Evolutionary conservation across 140 eudicot species (phyloP).

Genomic region (Bidens hawaiensis): DNA sequence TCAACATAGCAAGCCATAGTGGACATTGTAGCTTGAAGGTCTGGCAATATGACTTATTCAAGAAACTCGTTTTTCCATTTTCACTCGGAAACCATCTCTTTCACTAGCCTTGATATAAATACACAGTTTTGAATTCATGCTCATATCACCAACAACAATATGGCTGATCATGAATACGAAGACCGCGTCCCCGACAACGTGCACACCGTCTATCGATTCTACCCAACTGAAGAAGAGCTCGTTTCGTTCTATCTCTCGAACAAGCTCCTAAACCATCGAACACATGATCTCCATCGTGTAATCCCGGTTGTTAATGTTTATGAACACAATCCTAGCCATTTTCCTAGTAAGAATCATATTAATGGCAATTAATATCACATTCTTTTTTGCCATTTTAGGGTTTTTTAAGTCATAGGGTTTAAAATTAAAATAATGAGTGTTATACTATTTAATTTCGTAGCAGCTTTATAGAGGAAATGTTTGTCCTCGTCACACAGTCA

Average conservation of each 20-base stretch:
- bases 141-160: constrained; percentile 4
- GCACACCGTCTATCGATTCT: constrained; percentile 51
- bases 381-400: not conserved
- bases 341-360: constrained; percentile 40
- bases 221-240: constrained; percentile 77
- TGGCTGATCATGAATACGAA: not conserved
- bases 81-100: constrained; percentile 31
- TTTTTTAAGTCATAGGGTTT: not conserved
- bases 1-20: constrained; percentile 20
- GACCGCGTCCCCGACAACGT: not conserved
- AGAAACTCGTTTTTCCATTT: constrained; percentile 32
- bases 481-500: no score
- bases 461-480: no score
- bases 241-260: constrained; percentile 50
- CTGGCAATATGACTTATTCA: constrained; percentile 35
- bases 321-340: constrained; percentile 41
- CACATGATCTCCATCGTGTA: constrained; percentile 30
- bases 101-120: constrained; percentile 18
- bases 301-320: constrained; percentile 55
- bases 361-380: not conserved
- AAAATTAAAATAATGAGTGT: no score
- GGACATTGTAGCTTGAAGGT: constrained; percentile 14
- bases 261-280: constrained; percentile 34
- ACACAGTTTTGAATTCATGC: not conserved
- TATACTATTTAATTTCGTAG: no score